Conservation (phyloP, 208 protist genomes). For the Vickermania spadyakhi region DNA sequence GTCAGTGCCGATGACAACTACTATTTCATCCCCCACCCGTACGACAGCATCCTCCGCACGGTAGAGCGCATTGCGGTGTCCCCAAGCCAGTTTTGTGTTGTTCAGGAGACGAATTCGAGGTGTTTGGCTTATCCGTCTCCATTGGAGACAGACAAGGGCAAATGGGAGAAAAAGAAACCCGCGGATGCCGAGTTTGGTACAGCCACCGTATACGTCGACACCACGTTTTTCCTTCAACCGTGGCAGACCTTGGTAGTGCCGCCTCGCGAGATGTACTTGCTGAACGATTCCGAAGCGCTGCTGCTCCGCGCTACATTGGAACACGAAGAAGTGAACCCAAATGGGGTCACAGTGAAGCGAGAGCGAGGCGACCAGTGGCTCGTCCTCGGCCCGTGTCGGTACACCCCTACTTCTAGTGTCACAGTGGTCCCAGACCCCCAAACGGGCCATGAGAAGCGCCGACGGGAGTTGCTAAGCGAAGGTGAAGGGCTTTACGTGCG, state of each 20-base stretch:
- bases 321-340: conserved; percentile 37
- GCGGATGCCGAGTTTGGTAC: conserved; percentile 22
- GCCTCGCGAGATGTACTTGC: conserved; percentile 56
- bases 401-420: conserved; percentile 38
- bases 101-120: not conserved
- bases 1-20: conserved; percentile 73
- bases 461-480: conserved; percentile 42
- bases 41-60: conserved; percentile 76
- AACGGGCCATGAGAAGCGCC: conserved; percentile 27
- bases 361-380: conserved; percentile 85
- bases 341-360: conserved; percentile 17
- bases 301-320: conserved; percentile 60
- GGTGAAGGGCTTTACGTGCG: conserved; percentile 81
- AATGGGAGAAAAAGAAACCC: not conserved
- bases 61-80: conserved; percentile 51
- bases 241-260: conserved; percentile 49
- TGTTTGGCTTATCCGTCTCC: not conserved
- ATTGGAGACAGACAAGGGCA: not conserved
- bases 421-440: conserved; percentile 25
- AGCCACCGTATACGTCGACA: conserved; percentile 60
- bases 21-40: conserved; percentile 88
- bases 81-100: conserved; percentile 15
- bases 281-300: conserved; percentile 76
- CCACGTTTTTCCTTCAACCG: conserved; percentile 79
- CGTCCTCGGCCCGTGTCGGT: conserved; percentile 79